phyloP scores from a whole-genome alignment of 352 stramenopile species.

The Phytophthora brassicae region DNA sequence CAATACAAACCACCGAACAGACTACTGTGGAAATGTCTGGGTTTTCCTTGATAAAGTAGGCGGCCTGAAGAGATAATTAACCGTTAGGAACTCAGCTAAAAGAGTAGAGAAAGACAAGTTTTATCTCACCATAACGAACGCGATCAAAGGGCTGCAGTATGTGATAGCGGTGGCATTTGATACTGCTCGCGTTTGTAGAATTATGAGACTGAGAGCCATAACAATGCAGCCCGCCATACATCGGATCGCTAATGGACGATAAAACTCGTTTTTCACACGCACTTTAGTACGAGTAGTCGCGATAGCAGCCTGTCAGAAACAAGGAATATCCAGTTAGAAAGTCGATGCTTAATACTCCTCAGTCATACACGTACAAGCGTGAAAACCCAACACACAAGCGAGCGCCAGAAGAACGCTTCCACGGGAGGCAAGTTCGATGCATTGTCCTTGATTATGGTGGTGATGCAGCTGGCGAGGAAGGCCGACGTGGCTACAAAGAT shows the following conservation, averaged over 20 bases:
- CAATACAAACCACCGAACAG: constrained; percentile 45
- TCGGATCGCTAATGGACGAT: constrained; percentile 38
- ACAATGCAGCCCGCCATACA: constrained; percentile 46
- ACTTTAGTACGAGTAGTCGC: constrained; percentile 25
- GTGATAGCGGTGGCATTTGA: constrained; percentile 68
- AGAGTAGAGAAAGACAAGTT: neutral
- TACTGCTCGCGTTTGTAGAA: constrained; percentile 57
- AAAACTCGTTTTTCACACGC: constrained; percentile 42
- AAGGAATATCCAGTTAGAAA: neutral
- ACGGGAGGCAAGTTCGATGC: constrained; percentile 52
- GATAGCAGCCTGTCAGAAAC: constrained; percentile 38
- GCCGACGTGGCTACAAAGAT: constrained; percentile 54
- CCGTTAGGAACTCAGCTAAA: neutral
- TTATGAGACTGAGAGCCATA: constrained; percentile 54
- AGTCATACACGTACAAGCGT: constrained; percentile 40
- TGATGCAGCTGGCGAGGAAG: constrained; percentile 61
- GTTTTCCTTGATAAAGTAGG: constrained; percentile 43
- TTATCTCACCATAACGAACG: constrained; percentile 50
- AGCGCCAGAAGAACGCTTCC: constrained; percentile 73
- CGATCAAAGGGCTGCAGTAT: constrained; percentile 67
- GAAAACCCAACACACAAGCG: constrained; percentile 50
- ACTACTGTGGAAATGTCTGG: constrained; percentile 34
- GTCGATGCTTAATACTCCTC: neutral
- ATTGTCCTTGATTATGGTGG: constrained; percentile 58
- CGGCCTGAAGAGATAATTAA: constrained; percentile 26